Evolutionary conservation across 139 green algal species (phyloP).

Genomic region (Closterium sp.): DNA sequence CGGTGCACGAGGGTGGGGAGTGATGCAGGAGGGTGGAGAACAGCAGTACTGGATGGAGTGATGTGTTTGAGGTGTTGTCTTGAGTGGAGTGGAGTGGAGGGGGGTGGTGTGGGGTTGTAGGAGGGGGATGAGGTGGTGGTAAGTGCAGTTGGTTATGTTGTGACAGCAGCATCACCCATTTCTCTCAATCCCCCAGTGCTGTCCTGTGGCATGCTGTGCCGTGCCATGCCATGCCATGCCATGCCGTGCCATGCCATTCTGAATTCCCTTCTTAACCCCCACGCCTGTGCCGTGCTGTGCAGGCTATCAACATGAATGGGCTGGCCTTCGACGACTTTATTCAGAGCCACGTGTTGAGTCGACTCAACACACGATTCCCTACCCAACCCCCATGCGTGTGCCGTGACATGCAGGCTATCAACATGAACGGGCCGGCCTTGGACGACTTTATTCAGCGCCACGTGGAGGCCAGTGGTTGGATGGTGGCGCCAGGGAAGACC

Average conservation of each 20-base stretch:
- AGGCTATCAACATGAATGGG: conserved; percentile 18
- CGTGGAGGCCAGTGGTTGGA: conserved; percentile 1
- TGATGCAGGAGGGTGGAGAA: not conserved
- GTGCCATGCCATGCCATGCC: not conserved
- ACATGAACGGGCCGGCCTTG: conserved; percentile 20
- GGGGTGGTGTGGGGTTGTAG: no score
- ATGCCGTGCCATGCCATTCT: not conserved
- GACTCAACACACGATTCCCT: no score
- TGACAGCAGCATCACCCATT: no score
- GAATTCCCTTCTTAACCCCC: not conserved
- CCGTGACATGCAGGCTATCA: conserved; percentile 8
- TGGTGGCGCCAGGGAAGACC: not conserved
- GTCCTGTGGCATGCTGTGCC: not conserved
- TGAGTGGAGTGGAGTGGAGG: not conserved
- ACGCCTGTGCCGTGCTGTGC: no score
- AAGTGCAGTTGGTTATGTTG: no score
- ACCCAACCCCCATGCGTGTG: no score
- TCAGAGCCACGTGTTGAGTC: not conserved
- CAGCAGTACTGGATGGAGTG: not conserved
- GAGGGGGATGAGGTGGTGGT: no score
- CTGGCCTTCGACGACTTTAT: not conserved
- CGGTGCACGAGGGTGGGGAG: not conserved
- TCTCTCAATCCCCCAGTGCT: no score
- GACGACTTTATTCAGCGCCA: conserved; percentile 16
- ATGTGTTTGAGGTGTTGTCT: not conserved